phyloP scores from a whole-genome alignment of 2,329 filamentous ascomycete genomes.

The Phoma sp. region DNA sequence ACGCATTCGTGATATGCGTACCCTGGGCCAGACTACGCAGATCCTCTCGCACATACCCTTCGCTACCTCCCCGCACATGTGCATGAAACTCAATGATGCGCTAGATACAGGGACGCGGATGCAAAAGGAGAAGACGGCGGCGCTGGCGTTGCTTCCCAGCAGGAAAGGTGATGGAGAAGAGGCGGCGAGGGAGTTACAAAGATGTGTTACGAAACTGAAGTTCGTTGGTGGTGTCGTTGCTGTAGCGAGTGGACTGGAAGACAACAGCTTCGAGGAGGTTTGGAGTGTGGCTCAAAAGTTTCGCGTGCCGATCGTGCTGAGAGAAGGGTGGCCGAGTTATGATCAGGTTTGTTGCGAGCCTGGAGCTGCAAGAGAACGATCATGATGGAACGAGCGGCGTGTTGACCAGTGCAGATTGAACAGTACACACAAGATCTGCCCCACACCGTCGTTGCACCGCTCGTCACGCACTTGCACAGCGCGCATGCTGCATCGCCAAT shows the following conservation, averaged over 20 bases:
- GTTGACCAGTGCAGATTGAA: constrained; percentile 20
- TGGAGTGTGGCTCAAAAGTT: constrained; percentile 51
- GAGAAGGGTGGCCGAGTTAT: constrained; percentile 27
- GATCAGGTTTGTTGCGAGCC: constrained; percentile 23
- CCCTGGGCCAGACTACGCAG: constrained; percentile 30
- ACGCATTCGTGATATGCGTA: constrained; percentile 36
- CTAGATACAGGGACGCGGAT: constrained; percentile 26
- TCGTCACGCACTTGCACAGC: constrained; percentile 44
- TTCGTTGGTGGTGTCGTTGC: constrained; percentile 60
- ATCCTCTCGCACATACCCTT: constrained; percentile 39
- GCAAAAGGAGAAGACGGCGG: constrained; percentile 50
- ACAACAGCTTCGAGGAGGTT: constrained; percentile 53
- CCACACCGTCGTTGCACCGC: constrained; percentile 18
- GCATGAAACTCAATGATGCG: constrained; percentile 35
- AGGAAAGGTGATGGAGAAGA: constrained; percentile 33
- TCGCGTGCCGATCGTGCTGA: constrained; percentile 48
- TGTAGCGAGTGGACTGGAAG: constrained; percentile 51
- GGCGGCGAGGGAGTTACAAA: constrained; percentile 48
- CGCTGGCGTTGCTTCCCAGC: constrained; percentile 52
- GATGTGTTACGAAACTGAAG: constrained; percentile 53
- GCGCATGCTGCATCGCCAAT: constrained; percentile 62
- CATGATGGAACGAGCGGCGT: not conserved
- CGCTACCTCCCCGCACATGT: constrained; percentile 21
- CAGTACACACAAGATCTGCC: constrained; percentile 24
- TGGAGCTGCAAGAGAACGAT: not conserved